A percentile compares a stretch with the other conserved stretches of the same genome.
phyloP scores from a whole-genome alignment of 2,329 filamentous ascomycete species.

The Chaetomium sp. region DNA sequence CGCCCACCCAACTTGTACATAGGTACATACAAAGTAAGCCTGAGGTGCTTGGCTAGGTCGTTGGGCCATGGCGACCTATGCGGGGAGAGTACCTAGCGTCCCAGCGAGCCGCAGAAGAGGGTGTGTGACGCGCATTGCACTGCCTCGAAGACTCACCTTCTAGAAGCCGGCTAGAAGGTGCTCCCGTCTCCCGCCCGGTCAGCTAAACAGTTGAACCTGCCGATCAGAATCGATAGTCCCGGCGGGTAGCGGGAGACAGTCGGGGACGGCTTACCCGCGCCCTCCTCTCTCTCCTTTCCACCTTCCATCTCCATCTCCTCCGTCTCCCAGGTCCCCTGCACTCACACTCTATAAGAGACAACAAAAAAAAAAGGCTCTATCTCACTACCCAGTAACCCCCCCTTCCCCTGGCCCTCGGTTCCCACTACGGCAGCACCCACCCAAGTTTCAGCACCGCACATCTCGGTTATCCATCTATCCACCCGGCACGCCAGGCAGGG shows the following conservation, averaged over 20 bases:
- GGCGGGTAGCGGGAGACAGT: background rate
- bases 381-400: background rate
- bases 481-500: background rate
- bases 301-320: background rate
- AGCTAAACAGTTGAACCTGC: constrained; percentile 4
- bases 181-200: background rate
- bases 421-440: background rate
- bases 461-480: background rate
- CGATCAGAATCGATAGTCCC: constrained; percentile 15
- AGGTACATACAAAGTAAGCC: background rate
- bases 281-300: background rate
- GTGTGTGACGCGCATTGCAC: constrained; percentile 14
- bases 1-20: background rate
- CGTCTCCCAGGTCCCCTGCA: too few relatives aligned
- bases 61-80: background rate
- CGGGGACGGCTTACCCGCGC: constrained; percentile 4
- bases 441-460: background rate
- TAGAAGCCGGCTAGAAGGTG: constrained; percentile 27
- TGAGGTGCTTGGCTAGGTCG: background rate
- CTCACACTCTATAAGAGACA: background rate
- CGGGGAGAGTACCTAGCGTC: background rate
- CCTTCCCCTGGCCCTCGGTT: background rate
- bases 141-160: constrained; percentile 22
- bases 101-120: background rate
- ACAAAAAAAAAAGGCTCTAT: background rate